Evolutionary conservation across 1,284 basidiomycete species (phyloP).

Genomic region (Xerocomus alliaceus): DNA sequence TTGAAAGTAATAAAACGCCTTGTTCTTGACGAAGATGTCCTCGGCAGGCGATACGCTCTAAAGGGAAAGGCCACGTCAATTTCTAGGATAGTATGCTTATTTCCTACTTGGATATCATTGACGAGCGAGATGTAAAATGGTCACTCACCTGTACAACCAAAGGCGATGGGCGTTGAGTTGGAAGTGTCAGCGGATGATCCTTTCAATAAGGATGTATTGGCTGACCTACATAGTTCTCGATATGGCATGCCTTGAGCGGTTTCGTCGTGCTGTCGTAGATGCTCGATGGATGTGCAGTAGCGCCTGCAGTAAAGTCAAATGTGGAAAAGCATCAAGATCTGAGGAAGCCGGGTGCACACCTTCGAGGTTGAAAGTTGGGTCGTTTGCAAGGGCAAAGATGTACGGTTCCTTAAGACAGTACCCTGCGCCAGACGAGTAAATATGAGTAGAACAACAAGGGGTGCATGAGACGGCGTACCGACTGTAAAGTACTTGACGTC

Average conservation of each 20-base stretch:
- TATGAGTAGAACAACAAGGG: too few relatives aligned
- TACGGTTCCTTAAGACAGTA: conserved; percentile 67
- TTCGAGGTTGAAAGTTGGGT: conserved; percentile 51
- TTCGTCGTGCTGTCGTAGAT: conserved; percentile 16
- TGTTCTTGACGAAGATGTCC: conserved; percentile 40
- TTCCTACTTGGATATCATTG: conserved; percentile 37
- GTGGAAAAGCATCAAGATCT: neutral
- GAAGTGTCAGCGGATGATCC: neutral
- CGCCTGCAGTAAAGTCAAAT: conserved; percentile 43
- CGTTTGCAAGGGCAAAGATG: conserved; percentile 53
- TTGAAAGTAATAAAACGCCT: conserved; percentile 42
- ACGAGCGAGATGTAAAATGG: conserved; percentile 6
- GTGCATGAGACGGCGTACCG: too few relatives aligned
- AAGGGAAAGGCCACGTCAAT: conserved; percentile 38
- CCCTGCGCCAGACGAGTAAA: too few relatives aligned
- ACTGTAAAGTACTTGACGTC: too few relatives aligned
- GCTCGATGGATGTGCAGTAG: conserved; percentile 60
- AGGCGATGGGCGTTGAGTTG: conserved; percentile 55
- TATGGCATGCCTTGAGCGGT: conserved; percentile 54
- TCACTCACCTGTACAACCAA: conserved; percentile 57
- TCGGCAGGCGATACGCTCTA: conserved; percentile 37
- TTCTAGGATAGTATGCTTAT: conserved; percentile 49
- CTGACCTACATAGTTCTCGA: conserved; percentile 56
- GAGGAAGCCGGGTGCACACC: conserved; percentile 44
- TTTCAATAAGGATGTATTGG: neutral